These are phyloP conservation scores for Cryphonectria radicalis DNA, from an alignment of 2,329 filamentous ascomycete genomes.

Conservation along the genomic window DNA sequence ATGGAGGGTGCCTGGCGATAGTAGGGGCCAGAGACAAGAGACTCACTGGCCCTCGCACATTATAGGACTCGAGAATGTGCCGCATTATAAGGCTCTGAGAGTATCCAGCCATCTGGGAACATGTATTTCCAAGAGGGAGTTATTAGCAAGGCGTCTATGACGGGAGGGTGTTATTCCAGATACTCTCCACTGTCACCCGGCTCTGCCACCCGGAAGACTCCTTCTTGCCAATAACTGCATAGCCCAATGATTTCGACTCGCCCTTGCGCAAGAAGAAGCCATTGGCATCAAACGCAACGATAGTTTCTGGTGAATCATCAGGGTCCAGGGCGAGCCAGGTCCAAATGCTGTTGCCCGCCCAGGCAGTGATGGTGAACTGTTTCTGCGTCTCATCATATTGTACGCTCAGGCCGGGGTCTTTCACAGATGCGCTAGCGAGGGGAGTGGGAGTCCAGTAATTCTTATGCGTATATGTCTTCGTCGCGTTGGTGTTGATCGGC, in stretches of 20 bases:
- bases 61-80: neutral
- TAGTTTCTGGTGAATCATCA: constrained; percentile 47
- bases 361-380: constrained; percentile 53
- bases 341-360: constrained; percentile 53
- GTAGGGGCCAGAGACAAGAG: too few relatives aligned
- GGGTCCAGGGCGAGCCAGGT: constrained; percentile 54
- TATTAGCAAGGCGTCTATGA: neutral
- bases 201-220: constrained; percentile 35
- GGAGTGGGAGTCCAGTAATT: constrained; percentile 55
- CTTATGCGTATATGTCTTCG: constrained; percentile 50
- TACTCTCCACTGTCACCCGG: constrained; percentile 53
- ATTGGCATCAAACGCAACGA: constrained; percentile 58
- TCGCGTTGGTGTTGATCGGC: constrained; percentile 49
- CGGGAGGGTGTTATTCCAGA: constrained; percentile 50
- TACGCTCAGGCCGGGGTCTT: constrained; percentile 51
- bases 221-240: constrained; percentile 48
- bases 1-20: too few relatives aligned
- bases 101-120: too few relatives aligned
- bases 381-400: constrained; percentile 32
- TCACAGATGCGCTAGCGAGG: constrained; percentile 49
- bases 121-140: too few relatives aligned
- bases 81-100: neutral
- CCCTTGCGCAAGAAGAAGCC: constrained; percentile 54
- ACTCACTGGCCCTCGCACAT: too few relatives aligned
- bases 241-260: constrained; percentile 49